Evolutionary conservation across 139 green algal species (phyloP).

Genomic region (Tetradesmus obliquus): DNA sequence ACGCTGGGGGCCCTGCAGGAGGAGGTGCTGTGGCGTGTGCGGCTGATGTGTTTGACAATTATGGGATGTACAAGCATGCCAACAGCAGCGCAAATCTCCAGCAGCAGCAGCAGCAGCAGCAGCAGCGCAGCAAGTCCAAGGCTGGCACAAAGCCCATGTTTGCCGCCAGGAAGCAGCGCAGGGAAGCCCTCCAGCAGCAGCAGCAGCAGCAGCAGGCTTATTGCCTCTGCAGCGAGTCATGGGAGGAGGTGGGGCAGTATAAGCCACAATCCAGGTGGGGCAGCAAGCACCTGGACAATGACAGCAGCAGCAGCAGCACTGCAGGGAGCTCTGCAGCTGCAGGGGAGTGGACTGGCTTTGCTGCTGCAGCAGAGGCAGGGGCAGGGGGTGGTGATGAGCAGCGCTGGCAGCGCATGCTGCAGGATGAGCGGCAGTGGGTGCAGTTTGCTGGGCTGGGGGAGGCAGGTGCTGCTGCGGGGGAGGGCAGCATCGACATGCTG

Average conservation of each 20-base stretch:
- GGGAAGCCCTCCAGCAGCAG: not conserved
- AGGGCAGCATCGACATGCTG: no score
- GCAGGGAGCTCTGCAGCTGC: not conserved
- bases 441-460: not conserved
- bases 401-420: not conserved
- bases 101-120: conserved; percentile 17
- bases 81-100: not conserved
- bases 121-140: not conserved
- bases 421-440: conserved; percentile 13
- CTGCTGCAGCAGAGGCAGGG: no score
- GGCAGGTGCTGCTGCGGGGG: not conserved
- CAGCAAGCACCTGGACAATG: not conserved
- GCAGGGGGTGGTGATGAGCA: not conserved
- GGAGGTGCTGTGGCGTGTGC: not conserved
- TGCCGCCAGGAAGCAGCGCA: not conserved
- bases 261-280: not conserved
- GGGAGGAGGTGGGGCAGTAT: not conserved
- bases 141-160: not conserved
- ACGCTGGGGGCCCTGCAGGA: not conserved
- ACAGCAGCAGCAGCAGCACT: not conserved
- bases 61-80: not conserved
- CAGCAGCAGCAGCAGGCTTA: conserved; percentile 1
- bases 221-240: not conserved
- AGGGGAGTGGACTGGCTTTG: not conserved
- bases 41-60: not conserved